Conservation (phyloP, 108 stramenopile species). For the Conticribra guillardii region DNA sequence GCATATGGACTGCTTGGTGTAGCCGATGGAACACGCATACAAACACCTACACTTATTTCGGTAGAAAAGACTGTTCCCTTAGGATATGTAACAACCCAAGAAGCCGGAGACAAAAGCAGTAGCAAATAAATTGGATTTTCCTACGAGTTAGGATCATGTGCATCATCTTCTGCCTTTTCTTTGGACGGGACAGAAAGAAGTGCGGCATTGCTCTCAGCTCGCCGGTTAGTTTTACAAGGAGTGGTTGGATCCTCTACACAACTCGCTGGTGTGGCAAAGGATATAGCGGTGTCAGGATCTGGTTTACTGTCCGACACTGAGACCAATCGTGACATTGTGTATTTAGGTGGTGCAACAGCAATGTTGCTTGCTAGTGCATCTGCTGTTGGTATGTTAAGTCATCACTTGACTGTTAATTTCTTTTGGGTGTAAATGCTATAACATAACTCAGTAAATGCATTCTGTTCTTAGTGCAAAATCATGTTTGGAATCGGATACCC, state of each 20-base stretch:
- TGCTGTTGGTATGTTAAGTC: conserved; percentile 75
- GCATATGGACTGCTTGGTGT: conserved; percentile 75
- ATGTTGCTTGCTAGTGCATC: conserved; percentile 69
- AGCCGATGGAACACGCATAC: conserved; percentile 72
- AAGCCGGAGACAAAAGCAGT: conserved; percentile 27
- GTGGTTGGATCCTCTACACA: conserved; percentile 5
- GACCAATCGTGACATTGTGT: conserved; percentile 37
- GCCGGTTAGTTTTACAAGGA: not conserved
- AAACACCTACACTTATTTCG: conserved; percentile 57
- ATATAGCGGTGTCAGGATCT: conserved; percentile 11
- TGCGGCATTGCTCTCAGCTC: conserved; percentile 15
- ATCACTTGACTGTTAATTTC: conserved; percentile 90
- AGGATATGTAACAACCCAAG: conserved; percentile 67
- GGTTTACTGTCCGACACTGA: conserved; percentile 38
- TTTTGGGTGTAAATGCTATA: conserved; percentile 80
- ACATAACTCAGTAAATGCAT: no score
- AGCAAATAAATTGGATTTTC: conserved; percentile 12
- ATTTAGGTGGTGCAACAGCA: conserved; percentile 70
- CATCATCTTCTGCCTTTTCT: conserved; percentile 29
- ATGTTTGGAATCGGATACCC: no score
- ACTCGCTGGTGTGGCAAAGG: conserved; percentile 18
- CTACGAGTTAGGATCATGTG: conserved; percentile 70
- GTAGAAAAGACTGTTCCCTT: conserved; percentile 65
- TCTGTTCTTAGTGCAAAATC: no score
- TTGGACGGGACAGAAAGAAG: conserved; percentile 35